Evolutionary conservation across 306 rosid genomes (phyloP).

Genomic region (Cucumis cinereus): DNA sequence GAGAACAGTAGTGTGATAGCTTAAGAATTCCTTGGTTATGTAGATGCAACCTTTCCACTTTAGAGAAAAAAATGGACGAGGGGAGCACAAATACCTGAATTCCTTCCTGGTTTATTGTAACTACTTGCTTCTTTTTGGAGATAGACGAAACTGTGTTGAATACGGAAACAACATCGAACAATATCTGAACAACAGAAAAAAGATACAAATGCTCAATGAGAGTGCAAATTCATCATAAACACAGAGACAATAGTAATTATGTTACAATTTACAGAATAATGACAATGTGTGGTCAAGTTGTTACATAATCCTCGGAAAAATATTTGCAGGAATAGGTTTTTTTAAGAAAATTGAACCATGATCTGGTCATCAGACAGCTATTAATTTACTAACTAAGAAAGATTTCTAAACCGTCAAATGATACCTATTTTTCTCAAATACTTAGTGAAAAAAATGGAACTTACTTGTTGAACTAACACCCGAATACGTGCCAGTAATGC

Average conservation of each 20-base stretch:
- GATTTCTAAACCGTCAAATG: not conserved
- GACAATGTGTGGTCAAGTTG: not conserved
- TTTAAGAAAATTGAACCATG: not conserved
- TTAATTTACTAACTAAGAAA: not conserved
- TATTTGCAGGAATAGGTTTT: not conserved
- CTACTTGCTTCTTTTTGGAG: conserved; percentile 50
- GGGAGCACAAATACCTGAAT: conserved; percentile 42
- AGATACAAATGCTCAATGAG: not conserved
- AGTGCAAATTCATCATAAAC: not conserved
- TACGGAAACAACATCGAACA: conserved; percentile 57
- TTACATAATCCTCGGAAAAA: not conserved
- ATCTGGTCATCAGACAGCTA: not conserved
- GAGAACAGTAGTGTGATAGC: not conserved
- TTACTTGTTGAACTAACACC: conserved; percentile 76
- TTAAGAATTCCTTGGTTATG: not conserved
- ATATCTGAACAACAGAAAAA: conserved; percentile 35
- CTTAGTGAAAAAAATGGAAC: conserved; percentile 5
- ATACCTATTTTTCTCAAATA: not conserved
- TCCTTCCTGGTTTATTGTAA: conserved; percentile 45
- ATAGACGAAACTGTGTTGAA: conserved; percentile 71
- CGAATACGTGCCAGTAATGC: conserved; percentile 76
- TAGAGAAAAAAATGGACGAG: not conserved
- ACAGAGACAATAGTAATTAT: not conserved
- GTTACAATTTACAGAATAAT: not conserved
- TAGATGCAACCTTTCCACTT: not conserved